Conservation (phyloP, 768 basidiomycete genomes). For the Russula sp. region DNA sequence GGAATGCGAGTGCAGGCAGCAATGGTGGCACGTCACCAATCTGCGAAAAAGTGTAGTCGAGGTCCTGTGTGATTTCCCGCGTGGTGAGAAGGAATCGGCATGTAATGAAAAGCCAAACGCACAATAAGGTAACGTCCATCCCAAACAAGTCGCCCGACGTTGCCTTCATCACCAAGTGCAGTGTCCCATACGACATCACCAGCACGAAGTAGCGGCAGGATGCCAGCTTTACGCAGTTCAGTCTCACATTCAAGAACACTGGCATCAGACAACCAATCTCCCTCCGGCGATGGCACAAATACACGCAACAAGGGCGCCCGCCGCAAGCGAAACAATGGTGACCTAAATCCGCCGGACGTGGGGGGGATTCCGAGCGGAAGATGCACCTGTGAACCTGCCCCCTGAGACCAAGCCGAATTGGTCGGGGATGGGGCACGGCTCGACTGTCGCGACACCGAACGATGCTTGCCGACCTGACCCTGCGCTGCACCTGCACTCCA, state of each 20-base stretch:
- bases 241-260: constrained; percentile 78
- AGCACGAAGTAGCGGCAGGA: constrained; percentile 52
- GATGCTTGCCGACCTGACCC: constrained; percentile 3
- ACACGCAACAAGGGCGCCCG: constrained; percentile 74
- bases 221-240: constrained; percentile 65
- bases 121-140: constrained; percentile 86
- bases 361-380: constrained; percentile 8
- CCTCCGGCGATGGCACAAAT: constrained; percentile 81
- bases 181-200: constrained; percentile 87
- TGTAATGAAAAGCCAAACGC: constrained; percentile 29
- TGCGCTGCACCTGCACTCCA: constrained; percentile 19
- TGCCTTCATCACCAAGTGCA: constrained; percentile 80
- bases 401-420: constrained; percentile 39
- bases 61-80: constrained; percentile 43
- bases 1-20: constrained; percentile 70
- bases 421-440: constrained; percentile 67
- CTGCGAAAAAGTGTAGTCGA: constrained; percentile 74
- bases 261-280: constrained; percentile 78
- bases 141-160: constrained; percentile 78
- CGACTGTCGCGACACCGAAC: constrained; percentile 34
- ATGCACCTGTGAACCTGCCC: constrained; percentile 29
- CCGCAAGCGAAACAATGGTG: constrained; percentile 60
- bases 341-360: constrained; percentile 39
- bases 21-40: constrained; percentile 75
- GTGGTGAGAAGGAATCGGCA: neutral